Evolutionary conservation across 2,329 filamentous ascomycete genomes (phyloP), one percentile per base, ranked within the genome.

Genomic region (Venturia oleaginea): DNA sequence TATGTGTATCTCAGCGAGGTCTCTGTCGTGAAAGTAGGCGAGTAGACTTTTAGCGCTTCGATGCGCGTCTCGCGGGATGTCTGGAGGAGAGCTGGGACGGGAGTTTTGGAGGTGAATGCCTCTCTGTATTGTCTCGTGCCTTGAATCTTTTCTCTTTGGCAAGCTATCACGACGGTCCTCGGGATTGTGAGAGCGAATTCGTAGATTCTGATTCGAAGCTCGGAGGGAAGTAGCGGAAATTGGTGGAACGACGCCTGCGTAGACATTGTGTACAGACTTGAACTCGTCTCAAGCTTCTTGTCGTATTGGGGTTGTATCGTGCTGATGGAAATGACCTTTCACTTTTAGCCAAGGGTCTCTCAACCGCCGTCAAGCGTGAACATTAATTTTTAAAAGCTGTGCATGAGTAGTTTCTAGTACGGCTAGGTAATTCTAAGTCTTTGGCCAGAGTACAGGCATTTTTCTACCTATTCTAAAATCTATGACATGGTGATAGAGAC

Each of bases 141-240:
- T 15, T 40, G 6, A 15, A 57, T 57, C 51, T 34, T 57, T 8
- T 57, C 17, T 57, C 51, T 57, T 27, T 27, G 10, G 37, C 59
- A 60, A 22, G 59, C 15, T 38, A 60, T 60, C n/a, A 40, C 24
- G 13, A 60, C 37, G 24, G 40, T 43, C 22, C 59, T 32, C 17
- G 59, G 59, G 8, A 15, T n/a, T 10, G 22, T 27, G 3, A 60
- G 34, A 27, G 34, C 59, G n/a, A n/a, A 22, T 19, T 43, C 11
- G 34, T 60, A 60, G 17, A 60, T 40, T 17, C 22, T 30, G 37
- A 60, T 27, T 19, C 59, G 59, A 40, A 60, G 59, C 37, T 60
- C 59, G 4, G 37, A 40, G 22, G 59, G 59, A 15, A 60, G 59
- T 22, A 22, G 6, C 4, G 22, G 37, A 19, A 60, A 60, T 19